Evolutionary conservation across 139 green algal species (phyloP), one percentile per base, ranked within the genome.

Genomic region (Chlamydomonas sphaeroides): DNA sequence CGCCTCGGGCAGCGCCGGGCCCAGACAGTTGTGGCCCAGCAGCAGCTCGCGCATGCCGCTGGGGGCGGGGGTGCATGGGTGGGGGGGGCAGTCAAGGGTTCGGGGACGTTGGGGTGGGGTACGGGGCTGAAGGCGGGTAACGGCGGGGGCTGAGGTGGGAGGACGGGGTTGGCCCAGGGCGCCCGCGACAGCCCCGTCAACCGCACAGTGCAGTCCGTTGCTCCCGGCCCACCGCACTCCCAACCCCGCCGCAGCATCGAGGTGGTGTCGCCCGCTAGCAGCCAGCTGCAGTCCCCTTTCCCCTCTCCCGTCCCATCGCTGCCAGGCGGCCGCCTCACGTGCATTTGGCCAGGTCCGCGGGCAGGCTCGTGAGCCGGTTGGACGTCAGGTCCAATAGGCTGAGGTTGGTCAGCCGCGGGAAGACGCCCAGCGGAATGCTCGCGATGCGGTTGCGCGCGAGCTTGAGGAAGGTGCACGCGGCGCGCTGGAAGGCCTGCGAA

Each of bases 341-440:
- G 79, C 79, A 85, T 51, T 41, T 63, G 17, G 17, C 68, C 23
- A 85, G 61, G 26, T 85, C 80, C 18, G 33, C 41, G 3, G 80
- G 80, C 5, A 85, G 25, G 0, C 6, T 15, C 35, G 32, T 11
- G 21, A 80, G 35, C 2, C 65, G 32, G 42, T 85, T 85, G 17
- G 33, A 62, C 3, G 57, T 74, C 14, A 85, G 49, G 32, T 85
- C 68, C 30, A 78, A 33, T 3, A 80, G 23, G 18, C 36, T 20
- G 10, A 85, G 65, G 21, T 78, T 56, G 0, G n/a, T 59, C 25
- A 85, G 32, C 68, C 32, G 18, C 2, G 80, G 80, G 26, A 85
- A 85, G 4, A 73, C n/a, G 30, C 61, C 59, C 11, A 21, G 20
- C 26, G 80, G 80, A 11, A 85, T 45, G 14, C 61, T 61, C 75